Conservation (phyloP, 2,329 filamentous ascomycete species). For the Ambrosiella cleistominuta region DNA sequence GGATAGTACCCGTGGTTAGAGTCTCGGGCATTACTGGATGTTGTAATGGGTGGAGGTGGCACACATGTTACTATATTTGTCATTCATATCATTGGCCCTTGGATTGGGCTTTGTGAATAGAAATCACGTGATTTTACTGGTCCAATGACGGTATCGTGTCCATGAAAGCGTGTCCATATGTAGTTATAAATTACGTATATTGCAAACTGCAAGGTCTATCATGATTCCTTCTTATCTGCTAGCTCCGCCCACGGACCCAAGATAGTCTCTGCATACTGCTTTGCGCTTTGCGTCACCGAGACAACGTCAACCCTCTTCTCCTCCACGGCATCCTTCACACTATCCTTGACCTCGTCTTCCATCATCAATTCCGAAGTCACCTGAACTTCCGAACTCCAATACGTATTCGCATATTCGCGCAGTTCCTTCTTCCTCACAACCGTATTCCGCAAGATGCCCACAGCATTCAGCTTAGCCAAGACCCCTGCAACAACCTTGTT, state of each 20-base stretch:
- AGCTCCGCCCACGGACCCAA: constrained; percentile 15
- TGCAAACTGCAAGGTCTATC: neutral
- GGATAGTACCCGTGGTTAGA: constrained; percentile 6
- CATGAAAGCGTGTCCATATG: neutral
- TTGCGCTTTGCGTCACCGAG: constrained; percentile 44
- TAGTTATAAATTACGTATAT: neutral
- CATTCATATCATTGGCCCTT: neutral
- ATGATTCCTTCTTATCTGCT: constrained; percentile 9
- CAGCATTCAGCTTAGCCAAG: constrained; percentile 50
- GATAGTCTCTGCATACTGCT: constrained; percentile 35
- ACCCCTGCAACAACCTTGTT: constrained; percentile 39
- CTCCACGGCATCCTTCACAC: constrained; percentile 49
- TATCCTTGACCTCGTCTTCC: constrained; percentile 56
- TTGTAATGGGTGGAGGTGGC: neutral
- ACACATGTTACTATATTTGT: constrained; percentile 1
- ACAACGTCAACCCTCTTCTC: constrained; percentile 43
- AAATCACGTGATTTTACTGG: neutral
- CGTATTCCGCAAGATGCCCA: constrained; percentile 66
- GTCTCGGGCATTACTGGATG: neutral
- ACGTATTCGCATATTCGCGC: constrained; percentile 46
- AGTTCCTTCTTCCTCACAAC: constrained; percentile 55
- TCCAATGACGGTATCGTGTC: neutral
- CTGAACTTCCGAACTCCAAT: constrained; percentile 65
- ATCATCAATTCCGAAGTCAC: constrained; percentile 61
- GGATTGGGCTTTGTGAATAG: constrained; percentile 1